Evolutionary conservation across 768 basidiomycete genomes (phyloP).

Genomic region (Epithele typhae): DNA sequence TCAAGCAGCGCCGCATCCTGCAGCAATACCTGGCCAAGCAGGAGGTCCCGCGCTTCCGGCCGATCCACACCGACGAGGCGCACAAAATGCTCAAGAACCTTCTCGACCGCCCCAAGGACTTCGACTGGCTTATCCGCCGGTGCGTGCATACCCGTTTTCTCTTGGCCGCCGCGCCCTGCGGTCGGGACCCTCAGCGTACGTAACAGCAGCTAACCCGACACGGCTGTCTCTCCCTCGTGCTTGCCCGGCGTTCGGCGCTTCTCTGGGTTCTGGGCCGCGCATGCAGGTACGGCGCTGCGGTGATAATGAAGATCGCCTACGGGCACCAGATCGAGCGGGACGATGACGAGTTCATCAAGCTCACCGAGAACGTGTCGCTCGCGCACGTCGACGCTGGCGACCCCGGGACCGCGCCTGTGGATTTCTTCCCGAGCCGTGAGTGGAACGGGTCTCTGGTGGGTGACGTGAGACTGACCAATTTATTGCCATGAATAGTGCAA

Average conservation of each 20-base stretch:
- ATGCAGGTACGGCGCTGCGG: conserved; percentile 9
- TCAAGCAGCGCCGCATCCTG: conserved; percentile 17
- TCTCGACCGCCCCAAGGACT: conserved; percentile 11
- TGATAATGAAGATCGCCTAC: conserved; percentile 20
- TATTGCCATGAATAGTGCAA: conserved; percentile 12
- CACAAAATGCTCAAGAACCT: conserved; percentile 13
- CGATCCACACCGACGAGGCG: conserved; percentile 13
- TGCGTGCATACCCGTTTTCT: not conserved
- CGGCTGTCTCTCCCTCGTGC: not conserved
- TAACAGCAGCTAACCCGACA: too few relatives aligned
- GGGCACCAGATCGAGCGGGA: conserved; percentile 10
- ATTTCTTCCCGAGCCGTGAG: conserved; percentile 14
- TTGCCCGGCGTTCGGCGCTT: not conserved
- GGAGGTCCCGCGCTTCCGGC: conserved; percentile 11
- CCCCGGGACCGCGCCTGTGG: conserved; percentile 13
- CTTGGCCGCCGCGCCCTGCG: too few relatives aligned
- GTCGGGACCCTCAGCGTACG: too few relatives aligned
- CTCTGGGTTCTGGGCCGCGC: not conserved
- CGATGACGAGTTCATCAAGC: conserved; percentile 14
- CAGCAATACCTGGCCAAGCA: conserved; percentile 14
- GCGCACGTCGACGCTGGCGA: conserved; percentile 13
- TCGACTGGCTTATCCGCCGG: conserved; percentile 15
- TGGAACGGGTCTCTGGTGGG: too few relatives aligned
- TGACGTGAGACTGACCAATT: too few relatives aligned
- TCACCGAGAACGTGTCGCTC: conserved; percentile 15